phyloP scores from a whole-genome alignment of 192 early-diverging fungal species.

The Gaertneriomyces semiglobifer region DNA sequence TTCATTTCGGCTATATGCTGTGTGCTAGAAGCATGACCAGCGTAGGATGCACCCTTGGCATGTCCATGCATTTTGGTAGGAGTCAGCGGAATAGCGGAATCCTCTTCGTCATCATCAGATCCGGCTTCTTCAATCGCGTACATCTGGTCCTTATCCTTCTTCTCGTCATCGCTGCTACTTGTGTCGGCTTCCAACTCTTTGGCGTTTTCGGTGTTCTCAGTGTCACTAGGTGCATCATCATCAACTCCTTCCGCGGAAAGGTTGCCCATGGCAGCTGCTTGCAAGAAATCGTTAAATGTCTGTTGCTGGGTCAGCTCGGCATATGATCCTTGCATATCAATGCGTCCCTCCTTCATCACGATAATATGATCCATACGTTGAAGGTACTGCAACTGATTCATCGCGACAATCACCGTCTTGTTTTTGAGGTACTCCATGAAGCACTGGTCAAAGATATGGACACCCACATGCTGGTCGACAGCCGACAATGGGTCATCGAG shows the following conservation, averaged over 20 bases:
- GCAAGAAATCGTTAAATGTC: constrained; percentile 22
- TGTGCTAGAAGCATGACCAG: neutral
- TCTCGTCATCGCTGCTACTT: neutral
- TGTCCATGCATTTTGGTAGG: too few relatives aligned
- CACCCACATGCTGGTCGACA: constrained; percentile 61
- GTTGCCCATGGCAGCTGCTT: constrained; percentile 2
- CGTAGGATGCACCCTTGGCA: too few relatives aligned
- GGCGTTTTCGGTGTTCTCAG: too few relatives aligned
- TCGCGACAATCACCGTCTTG: constrained; percentile 66
- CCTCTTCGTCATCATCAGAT: neutral
- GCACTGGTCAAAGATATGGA: constrained; percentile 62
- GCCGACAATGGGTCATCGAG: constrained; percentile 80
- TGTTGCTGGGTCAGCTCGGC: constrained; percentile 41
- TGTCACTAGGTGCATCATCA: constrained; percentile 20
- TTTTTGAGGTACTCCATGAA: constrained; percentile 38
- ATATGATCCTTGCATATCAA: constrained; percentile 56
- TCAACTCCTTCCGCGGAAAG: constrained; percentile 28
- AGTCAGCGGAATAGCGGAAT: neutral
- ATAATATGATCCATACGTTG: constrained; percentile 57
- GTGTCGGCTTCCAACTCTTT: too few relatives aligned
- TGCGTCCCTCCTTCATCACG: constrained; percentile 54
- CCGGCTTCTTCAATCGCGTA: constrained; percentile 12
- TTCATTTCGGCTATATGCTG: constrained; percentile 50
- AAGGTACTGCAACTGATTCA: constrained; percentile 70
- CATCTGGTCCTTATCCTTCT: neutral